Percentiles rank a stretch among this genome's conserved stretches.
These are phyloP conservation scores for Fusarium verticillioides DNA, from an alignment of 2,329 filamentous ascomycete species.

Conservation along the genomic window DNA sequence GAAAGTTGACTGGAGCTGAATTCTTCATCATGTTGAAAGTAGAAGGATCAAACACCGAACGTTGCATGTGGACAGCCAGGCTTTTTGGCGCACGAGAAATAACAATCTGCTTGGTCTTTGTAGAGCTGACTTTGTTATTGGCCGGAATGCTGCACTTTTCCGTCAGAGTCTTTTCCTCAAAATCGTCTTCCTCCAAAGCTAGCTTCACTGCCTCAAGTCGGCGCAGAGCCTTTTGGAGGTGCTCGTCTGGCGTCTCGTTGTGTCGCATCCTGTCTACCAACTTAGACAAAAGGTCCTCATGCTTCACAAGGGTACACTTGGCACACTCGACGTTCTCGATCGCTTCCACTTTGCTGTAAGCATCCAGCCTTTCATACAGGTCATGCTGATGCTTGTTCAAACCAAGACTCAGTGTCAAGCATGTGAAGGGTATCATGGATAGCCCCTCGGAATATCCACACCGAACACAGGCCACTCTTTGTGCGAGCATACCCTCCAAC, in stretches of 20 bases:
- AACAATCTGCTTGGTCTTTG: conserved; percentile 90
- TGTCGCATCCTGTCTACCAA: conserved; percentile 57
- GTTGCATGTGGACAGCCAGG: conserved; percentile 87
- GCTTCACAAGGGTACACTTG: conserved; percentile 83
- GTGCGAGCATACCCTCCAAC: conserved; percentile 86
- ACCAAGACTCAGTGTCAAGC: conserved; percentile 85
- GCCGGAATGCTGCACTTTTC: conserved; percentile 74
- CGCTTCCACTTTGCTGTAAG: conserved; percentile 84
- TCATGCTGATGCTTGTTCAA: conserved; percentile 70
- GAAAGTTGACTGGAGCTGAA: conserved; percentile 80
- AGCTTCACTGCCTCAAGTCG: conserved; percentile 74
- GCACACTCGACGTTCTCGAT: conserved; percentile 92
- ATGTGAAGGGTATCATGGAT: conserved; percentile 93
- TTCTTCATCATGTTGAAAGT: conserved; percentile 88
- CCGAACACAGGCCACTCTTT: conserved; percentile 85
- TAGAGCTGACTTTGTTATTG: conserved; percentile 77
- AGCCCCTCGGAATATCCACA: conserved; percentile 91
- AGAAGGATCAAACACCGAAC: conserved; percentile 87
- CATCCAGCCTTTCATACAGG: conserved; percentile 81
- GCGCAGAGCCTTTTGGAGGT: conserved; percentile 60
- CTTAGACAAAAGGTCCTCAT: conserved; percentile 59
- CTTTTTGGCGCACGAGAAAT: conserved; percentile 84
- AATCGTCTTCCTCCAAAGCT: conserved; percentile 82
- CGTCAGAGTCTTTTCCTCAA: conserved; percentile 73
- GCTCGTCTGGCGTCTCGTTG: conserved; percentile 55